Evolutionary conservation across 257 asterid species (phyloP).

Genomic region (Ilex asprella): DNA sequence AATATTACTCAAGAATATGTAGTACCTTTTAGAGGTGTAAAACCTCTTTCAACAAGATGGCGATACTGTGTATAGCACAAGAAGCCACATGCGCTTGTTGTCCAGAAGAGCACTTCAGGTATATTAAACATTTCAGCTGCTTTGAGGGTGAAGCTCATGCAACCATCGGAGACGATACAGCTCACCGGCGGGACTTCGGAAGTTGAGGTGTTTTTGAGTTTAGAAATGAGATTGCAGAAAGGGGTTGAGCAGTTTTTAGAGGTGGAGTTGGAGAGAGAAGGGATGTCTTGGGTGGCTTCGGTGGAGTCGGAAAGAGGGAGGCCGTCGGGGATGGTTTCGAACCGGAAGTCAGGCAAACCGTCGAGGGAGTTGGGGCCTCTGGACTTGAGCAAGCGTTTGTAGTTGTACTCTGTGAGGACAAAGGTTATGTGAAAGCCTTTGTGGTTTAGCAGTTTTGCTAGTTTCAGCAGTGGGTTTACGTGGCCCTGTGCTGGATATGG

Average conservation of each 20-base stretch:
- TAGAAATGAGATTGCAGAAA: constrained; percentile 30
- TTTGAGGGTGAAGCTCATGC: constrained; percentile 34
- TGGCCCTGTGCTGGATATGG: constrained; percentile 26
- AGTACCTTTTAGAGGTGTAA: constrained; percentile 41
- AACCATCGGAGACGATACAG: constrained; percentile 47
- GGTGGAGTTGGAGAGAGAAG: constrained; percentile 34
- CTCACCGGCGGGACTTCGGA: constrained; percentile 34
- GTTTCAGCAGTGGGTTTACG: constrained; percentile 19
- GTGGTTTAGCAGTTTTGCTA: constrained; percentile 18
- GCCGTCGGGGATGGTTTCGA: constrained; percentile 24
- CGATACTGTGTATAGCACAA: constrained; percentile 34
- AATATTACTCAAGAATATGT: not conserved
- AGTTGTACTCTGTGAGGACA: constrained; percentile 26
- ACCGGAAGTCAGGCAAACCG: constrained; percentile 13
- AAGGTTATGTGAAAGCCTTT: constrained; percentile 25
- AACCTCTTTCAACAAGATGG: constrained; percentile 30
- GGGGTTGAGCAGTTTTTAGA: constrained; percentile 38
- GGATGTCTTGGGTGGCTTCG: constrained; percentile 20
- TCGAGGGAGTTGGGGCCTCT: constrained; percentile 14
- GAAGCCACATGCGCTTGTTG: constrained; percentile 42
- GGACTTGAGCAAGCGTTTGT: constrained; percentile 18
- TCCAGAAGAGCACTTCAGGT: constrained; percentile 43
- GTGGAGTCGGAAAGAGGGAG: constrained; percentile 21
- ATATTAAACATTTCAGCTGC: constrained; percentile 45
- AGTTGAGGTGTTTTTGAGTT: constrained; percentile 12